Evolutionary conservation across 192 early-diverging fungal genomes (phyloP).

Genomic region (Backusella tarrabulga): DNA sequence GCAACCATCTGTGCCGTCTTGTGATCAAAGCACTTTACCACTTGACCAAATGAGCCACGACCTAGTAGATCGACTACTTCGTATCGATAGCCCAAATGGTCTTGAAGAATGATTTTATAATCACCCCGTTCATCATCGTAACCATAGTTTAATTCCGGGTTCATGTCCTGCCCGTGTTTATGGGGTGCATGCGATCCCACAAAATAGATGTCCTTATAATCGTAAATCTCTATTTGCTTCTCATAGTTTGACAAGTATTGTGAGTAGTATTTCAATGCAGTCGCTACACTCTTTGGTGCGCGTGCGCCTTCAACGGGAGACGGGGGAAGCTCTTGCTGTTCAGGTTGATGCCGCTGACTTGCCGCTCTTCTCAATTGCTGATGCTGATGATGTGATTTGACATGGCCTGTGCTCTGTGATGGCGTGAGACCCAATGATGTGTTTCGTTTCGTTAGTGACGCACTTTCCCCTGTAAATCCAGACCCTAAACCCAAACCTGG

Average conservation of each 20-base stretch:
- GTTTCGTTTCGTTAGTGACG: not conserved
- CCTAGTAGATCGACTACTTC: conserved; percentile 86
- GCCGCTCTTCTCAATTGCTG: not conserved
- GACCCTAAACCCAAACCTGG: conserved; percentile 14
- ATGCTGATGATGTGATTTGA: not conserved
- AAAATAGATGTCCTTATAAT: conserved; percentile 14
- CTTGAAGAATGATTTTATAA: conserved; percentile 79
- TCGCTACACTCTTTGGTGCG: not conserved
- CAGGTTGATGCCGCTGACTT: not conserved
- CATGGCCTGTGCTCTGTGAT: conserved; percentile 3
- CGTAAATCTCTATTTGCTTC: conserved; percentile 45
- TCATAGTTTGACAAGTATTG: conserved; percentile 80
- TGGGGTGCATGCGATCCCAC: conserved; percentile 14
- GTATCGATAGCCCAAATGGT: conserved; percentile 88
- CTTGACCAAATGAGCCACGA: conserved; percentile 94
- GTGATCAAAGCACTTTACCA: conserved; percentile 89
- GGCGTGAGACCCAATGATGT: conserved; percentile 2
- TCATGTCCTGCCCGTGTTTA: not conserved
- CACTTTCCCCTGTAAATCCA: conserved; percentile 4
- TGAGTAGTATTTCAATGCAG: conserved; percentile 62
- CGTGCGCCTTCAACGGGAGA: not conserved
- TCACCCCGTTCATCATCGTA: conserved; percentile 91
- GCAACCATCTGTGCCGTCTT: conserved; percentile 82
- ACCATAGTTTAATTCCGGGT: conserved; percentile 4
- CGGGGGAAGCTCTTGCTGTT: not conserved